Percentiles rank a stretch among this genome's conserved stretches.
phyloP scores from a whole-genome alignment of 352 stramenopile species.

The Elongisporangium senticosum region DNA sequence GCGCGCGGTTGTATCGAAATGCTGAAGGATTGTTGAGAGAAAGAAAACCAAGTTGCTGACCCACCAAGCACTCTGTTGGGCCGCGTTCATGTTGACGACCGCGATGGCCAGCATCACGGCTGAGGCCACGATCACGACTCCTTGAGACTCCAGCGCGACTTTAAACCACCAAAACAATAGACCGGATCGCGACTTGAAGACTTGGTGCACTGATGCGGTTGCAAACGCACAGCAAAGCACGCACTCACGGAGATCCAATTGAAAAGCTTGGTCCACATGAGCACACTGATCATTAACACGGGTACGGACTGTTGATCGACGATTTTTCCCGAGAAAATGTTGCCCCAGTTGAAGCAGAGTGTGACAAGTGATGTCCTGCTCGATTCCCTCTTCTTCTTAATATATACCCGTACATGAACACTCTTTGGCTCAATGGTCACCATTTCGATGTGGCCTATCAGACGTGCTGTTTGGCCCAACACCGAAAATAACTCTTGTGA shows the following conservation, averaged over 20 bases:
- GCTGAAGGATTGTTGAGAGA: not conserved
- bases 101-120: not conserved
- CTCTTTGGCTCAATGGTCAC: too few species aligned
- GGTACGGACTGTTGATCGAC: not conserved
- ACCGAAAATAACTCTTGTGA: too few species aligned
- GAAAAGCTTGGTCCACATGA: slow-evolving; percentile 6
- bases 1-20: slow-evolving; percentile 2
- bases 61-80: too few species aligned
- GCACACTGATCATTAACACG: not conserved
- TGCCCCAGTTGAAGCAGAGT: not conserved
- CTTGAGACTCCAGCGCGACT: not conserved
- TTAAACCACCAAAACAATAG: slow-evolving; percentile 7
- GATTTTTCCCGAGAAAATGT: not conserved
- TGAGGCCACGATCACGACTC: not conserved
- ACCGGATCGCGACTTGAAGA: not conserved
- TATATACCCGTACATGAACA: too few species aligned
- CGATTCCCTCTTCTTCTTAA: too few species aligned
- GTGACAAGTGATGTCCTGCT: too few species aligned
- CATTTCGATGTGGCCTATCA: too few species aligned
- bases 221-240: slow-evolving; percentile 3
- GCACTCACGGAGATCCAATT: slow-evolving; percentile 4
- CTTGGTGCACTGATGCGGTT: not conserved
- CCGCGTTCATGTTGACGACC: too few species aligned
- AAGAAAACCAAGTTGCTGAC: slow-evolving; percentile 8
- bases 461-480: too few species aligned